These are phyloP conservation scores for Arabidopsis suecica DNA, from an alignment of 345 rosid genomes.

Conservation along the genomic window DNA sequence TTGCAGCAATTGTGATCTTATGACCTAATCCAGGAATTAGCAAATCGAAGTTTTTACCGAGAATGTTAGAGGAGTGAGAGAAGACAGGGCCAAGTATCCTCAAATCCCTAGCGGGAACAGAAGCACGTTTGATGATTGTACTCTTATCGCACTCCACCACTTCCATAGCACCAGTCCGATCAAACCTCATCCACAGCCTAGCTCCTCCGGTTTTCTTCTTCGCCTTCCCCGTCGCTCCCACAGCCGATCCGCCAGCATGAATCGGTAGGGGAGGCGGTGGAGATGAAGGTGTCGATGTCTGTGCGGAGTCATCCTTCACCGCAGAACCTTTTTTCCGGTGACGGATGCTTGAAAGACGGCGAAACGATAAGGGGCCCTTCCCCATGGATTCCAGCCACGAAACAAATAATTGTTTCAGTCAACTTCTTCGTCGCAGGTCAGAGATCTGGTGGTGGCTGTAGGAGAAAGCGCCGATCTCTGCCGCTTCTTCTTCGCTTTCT, in stretches of 20 bases:
- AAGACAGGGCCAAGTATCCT: slow-evolving; percentile 92
- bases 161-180: slow-evolving; percentile 78
- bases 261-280: slow-evolving; percentile 36
- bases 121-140: slow-evolving; percentile 68
- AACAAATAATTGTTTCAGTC: background rate
- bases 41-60: slow-evolving; percentile 36
- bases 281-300: slow-evolving; percentile 36
- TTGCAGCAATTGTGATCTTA: background rate
- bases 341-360: slow-evolving; percentile 54
- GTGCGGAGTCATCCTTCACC: slow-evolving; percentile 28
- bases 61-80: slow-evolving; percentile 87
- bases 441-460: slow-evolving; percentile 2
- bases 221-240: slow-evolving; percentile 54
- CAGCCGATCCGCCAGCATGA: slow-evolving; percentile 32
- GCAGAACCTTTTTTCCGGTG: slow-evolving; percentile 48
- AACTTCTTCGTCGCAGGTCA: background rate
- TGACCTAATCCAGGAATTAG: background rate
- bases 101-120: slow-evolving; percentile 92
- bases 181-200: slow-evolving; percentile 92
- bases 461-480: slow-evolving; percentile 23
- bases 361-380: slow-evolving; percentile 53
- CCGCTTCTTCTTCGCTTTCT: slow-evolving; percentile 23
- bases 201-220: slow-evolving; percentile 94
- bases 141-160: slow-evolving; percentile 85
- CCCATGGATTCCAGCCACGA: slow-evolving; percentile 49